These are phyloP conservation scores for Syncephalastrum sp. DNA, from an alignment of 371 early-diverging fungal genomes.

Conservation along the genomic window DNA sequence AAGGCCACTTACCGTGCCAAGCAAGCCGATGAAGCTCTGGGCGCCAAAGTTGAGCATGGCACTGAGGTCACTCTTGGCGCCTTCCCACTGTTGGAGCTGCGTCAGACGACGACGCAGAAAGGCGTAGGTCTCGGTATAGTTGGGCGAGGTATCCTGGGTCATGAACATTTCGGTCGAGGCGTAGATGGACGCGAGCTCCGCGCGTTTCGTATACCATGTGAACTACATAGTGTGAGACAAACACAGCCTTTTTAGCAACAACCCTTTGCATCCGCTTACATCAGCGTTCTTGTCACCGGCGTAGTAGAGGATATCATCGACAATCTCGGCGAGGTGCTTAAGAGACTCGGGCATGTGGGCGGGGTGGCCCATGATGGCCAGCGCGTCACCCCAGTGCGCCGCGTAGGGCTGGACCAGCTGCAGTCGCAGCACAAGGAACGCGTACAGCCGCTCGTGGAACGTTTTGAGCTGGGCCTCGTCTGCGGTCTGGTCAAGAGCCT, in stretches of 20 bases:
- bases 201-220: conserved; percentile 88
- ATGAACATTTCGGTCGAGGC: conserved; percentile 87
- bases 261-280: too few relatives aligned
- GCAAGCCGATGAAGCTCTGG: conserved; percentile 33
- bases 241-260: too few relatives aligned
- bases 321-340: conserved; percentile 66
- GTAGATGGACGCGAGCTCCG: conserved; percentile 77
- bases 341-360: conserved; percentile 71
- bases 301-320: conserved; percentile 85
- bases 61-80: conserved; percentile 50
- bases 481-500: background rate
- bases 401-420: conserved; percentile 73
- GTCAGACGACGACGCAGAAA: conserved; percentile 80
- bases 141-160: conserved; percentile 80
- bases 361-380: conserved; percentile 78
- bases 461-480: background rate
- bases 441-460: too few relatives aligned
- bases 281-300: conserved; percentile 85
- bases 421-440: conserved; percentile 47
- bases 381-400: conserved; percentile 84
- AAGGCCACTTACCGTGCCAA: conserved; percentile 35
- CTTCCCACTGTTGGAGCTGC: conserved; percentile 65
- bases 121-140: conserved; percentile 66
- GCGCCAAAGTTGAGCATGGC: conserved; percentile 50
- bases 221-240: conserved; percentile 46